A percentile compares a stretch with the other conserved stretches of the same genome.
Conservation (phyloP, 1,139 yeast species). For the Schizosaccharomyces versatilis region DNA sequence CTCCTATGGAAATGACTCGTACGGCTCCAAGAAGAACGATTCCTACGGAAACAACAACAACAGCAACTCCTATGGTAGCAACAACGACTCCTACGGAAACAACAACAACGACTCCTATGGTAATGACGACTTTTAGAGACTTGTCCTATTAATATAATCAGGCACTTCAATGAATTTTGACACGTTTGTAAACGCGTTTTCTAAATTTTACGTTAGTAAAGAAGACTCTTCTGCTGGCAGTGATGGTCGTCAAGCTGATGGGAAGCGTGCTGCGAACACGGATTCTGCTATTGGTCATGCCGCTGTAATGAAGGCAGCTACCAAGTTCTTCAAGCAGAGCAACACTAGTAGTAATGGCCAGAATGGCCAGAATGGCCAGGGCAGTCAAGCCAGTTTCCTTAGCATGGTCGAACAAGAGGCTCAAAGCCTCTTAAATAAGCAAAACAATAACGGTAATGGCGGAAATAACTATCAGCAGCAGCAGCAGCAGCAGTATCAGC, state of each 20-base stretch:
- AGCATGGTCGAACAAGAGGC: slow-evolving; percentile 1
- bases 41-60: neutral
- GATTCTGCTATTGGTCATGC: neutral
- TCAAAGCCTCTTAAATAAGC: neutral
- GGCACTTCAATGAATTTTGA: neutral
- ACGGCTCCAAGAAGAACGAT: neutral
- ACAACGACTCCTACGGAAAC: neutral
- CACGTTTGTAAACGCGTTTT: neutral
- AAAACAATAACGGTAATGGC: neutral
- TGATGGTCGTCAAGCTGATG: neutral
- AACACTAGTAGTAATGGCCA: neutral
- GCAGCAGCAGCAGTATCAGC: no score
- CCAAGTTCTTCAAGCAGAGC: neutral
- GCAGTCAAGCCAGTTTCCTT: neutral
- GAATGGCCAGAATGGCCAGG: neutral
- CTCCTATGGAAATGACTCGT: neutral
- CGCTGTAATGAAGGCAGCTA: neutral
- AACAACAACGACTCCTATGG: neutral
- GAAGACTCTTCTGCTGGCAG: neutral
- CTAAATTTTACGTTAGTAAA: neutral
- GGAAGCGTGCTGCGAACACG: neutral
- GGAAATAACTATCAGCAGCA: neutral
- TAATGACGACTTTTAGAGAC: no score
- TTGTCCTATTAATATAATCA: no score
- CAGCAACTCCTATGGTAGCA: neutral